Percentiles rank a stretch among this genome's conserved stretches.
Evolutionary conservation across 192 early-diverging fungal species (phyloP).

Genomic region (Umbelopsis vinacea): DNA sequence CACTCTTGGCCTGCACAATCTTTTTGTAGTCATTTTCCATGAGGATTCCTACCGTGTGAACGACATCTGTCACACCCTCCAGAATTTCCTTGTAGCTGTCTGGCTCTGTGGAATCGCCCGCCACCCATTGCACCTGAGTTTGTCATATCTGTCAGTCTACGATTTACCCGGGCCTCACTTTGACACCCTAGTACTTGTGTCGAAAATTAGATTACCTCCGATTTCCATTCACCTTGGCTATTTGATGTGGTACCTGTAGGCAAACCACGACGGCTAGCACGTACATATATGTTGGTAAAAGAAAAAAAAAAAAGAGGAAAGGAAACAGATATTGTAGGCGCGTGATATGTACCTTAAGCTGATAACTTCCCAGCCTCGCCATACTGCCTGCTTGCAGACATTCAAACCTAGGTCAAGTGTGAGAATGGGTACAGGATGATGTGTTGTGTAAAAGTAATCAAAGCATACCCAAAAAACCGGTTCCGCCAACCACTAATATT

Average conservation of each 20-base stretch:
- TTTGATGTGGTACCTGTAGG: constrained; percentile 15
- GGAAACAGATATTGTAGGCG: neutral
- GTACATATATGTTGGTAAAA: neutral
- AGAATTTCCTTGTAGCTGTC: constrained; percentile 58
- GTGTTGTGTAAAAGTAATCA: neutral
- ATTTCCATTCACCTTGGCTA: constrained; percentile 35
- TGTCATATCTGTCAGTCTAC: neutral
- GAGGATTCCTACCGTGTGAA: constrained; percentile 74
- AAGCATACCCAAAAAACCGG: constrained; percentile 60
- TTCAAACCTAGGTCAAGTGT: constrained; percentile 40
- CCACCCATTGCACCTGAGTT: constrained; percentile 57
- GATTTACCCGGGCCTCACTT: neutral
- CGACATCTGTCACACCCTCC: constrained; percentile 62
- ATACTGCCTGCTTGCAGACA: constrained; percentile 50
- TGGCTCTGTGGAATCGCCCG: constrained; percentile 67
- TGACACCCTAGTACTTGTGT: too few species aligned
- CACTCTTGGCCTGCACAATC: constrained; percentile 36
- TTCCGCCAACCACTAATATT: constrained; percentile 66
- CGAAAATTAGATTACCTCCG: too few species aligned
- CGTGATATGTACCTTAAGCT: constrained; percentile 51
- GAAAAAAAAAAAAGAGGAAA: neutral
- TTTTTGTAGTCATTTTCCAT: constrained; percentile 74
- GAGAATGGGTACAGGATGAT: neutral
- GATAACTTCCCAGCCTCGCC: constrained; percentile 52
- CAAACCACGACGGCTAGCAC: constrained; percentile 36